A percentile compares a stretch with the other conserved stretches of the same genome.
These are phyloP conservation scores for Fusarium sp. DNA, from an alignment of 2,329 filamentous ascomycete genomes.

Conservation along the genomic window DNA sequence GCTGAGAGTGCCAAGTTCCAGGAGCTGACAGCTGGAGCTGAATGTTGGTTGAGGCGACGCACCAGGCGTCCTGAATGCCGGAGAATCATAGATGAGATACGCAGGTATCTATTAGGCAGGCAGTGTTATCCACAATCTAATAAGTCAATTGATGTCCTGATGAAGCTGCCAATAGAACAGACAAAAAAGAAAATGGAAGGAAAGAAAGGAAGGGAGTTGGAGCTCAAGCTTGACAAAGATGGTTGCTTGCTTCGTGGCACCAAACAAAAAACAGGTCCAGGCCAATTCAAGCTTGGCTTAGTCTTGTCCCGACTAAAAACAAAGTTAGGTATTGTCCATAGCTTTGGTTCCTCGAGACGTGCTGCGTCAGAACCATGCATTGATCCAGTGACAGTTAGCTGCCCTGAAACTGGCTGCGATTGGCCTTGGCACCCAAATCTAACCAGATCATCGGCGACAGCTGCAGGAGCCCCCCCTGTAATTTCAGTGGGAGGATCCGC, in stretches of 20 bases:
- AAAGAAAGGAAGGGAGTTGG: constrained; percentile 18
- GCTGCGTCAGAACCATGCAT: constrained; percentile 23
- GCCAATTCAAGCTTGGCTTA: constrained; percentile 29
- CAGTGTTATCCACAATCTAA: background rate
- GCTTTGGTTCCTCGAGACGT: constrained; percentile 10
- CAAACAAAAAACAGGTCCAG: constrained; percentile 18
- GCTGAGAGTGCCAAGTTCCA: constrained; percentile 33
- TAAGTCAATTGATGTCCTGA: constrained; percentile 18
- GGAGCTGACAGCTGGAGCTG: constrained; percentile 12
- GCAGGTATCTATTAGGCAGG: background rate
- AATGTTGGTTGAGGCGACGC: constrained; percentile 39
- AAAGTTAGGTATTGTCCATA: constrained; percentile 10
- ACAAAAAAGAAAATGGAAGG: constrained; percentile 26
- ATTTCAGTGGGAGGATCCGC: constrained; percentile 23
- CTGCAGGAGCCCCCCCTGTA: constrained; percentile 29
- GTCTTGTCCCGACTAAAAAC: constrained; percentile 17
- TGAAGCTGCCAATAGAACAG: constrained; percentile 22
- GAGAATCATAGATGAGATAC: constrained; percentile 37
- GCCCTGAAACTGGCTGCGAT: constrained; percentile 34
- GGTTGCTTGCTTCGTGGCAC: constrained; percentile 33
- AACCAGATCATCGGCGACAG: constrained; percentile 39
- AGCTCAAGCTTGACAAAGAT: background rate
- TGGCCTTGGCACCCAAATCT: constrained; percentile 38
- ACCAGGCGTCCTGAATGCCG: constrained; percentile 44
- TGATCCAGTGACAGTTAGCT: constrained; percentile 36